Percentiles rank a stretch among this genome's conserved stretches.
These are phyloP conservation scores for Oemleria cerasiformis DNA, from an alignment of 306 rosid genomes.

Conservation along the genomic window DNA sequence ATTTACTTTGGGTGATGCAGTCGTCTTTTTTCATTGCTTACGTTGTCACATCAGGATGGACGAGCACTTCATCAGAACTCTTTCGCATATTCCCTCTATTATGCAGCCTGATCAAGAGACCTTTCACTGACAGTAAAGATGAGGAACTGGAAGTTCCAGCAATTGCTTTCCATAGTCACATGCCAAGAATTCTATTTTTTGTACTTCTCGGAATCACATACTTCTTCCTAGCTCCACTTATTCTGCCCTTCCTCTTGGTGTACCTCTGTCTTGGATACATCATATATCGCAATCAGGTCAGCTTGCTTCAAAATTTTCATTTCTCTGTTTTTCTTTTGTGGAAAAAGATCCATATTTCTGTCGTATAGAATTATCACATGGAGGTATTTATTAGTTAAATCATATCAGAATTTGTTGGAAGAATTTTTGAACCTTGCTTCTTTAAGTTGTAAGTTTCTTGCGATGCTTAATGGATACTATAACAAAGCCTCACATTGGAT, in stretches of 20 bases:
- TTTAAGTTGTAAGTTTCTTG: neutral
- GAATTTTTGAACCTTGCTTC: neutral
- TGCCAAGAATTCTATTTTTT: slow-evolving; percentile 81
- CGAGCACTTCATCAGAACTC: slow-evolving; percentile 76
- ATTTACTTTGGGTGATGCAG: slow-evolving; percentile 43
- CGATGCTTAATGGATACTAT: too few relatives aligned
- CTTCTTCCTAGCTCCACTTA: slow-evolving; percentile 93
- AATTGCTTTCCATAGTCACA: slow-evolving; percentile 57
- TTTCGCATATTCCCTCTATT: slow-evolving; percentile 64
- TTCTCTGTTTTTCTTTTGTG: too few relatives aligned
- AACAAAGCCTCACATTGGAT: too few relatives aligned
- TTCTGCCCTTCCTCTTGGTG: slow-evolving; percentile 79
- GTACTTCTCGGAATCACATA: slow-evolving; percentile 92
- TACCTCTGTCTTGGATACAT: slow-evolving; percentile 78
- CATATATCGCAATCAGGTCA: slow-evolving; percentile 80
- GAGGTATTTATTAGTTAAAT: neutral
- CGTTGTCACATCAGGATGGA: slow-evolving; percentile 96
- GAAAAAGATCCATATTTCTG: too few relatives aligned
- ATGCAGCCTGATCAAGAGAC: slow-evolving; percentile 52
- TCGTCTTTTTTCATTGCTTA: slow-evolving; percentile 93
- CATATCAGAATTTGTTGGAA: neutral
- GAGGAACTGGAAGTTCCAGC: slow-evolving; percentile 70
- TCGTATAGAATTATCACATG: neutral
- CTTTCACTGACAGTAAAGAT: slow-evolving; percentile 35
- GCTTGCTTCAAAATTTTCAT: neutral